A percentile compares a stretch with the other conserved stretches of the same genome.
Evolutionary conservation across 1,284 basidiomycete species (phyloP).

Genomic region (Moesziomyces sp.): DNA sequence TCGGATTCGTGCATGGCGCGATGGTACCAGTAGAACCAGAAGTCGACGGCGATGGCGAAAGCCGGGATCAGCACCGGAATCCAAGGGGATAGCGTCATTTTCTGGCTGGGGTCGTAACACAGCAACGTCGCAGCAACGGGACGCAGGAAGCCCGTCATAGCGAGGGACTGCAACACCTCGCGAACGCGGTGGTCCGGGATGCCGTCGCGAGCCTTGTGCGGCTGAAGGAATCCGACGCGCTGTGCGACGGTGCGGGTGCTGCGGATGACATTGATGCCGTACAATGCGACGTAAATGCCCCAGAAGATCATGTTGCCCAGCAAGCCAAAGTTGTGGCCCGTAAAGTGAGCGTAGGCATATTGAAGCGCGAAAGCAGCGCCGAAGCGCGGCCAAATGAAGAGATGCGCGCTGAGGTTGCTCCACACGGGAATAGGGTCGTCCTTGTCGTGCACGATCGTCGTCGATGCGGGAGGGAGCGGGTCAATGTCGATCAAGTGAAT

Average conservation of each 20-base stretch:
- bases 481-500: conserved; percentile 17
- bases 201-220: conserved; percentile 43
- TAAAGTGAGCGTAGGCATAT: conserved; percentile 35
- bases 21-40: conserved; percentile 64
- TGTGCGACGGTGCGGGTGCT: conserved; percentile 19
- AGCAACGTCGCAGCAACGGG: conserved; percentile 45
- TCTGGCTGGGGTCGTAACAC: conserved; percentile 47
- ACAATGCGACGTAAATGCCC: conserved; percentile 26
- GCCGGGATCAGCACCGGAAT: conserved; percentile 50
- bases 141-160: conserved; percentile 44
- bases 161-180: conserved; percentile 40
- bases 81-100: conserved; percentile 38
- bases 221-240: conserved; percentile 56
- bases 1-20: conserved; percentile 58
- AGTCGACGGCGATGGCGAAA: conserved; percentile 51
- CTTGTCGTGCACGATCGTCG: conserved; percentile 9
- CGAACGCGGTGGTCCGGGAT: conserved; percentile 40
- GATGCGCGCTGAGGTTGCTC: conserved; percentile 5
- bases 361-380: conserved; percentile 35
- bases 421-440: no score
- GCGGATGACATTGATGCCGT: conserved; percentile 34
- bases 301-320: conserved; percentile 47
- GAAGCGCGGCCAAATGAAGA: conserved; percentile 4
- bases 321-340: conserved; percentile 50
- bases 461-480: conserved; percentile 16